phyloP scores from a whole-genome alignment of 139 green algal species.

The Volvox africanus region DNA sequence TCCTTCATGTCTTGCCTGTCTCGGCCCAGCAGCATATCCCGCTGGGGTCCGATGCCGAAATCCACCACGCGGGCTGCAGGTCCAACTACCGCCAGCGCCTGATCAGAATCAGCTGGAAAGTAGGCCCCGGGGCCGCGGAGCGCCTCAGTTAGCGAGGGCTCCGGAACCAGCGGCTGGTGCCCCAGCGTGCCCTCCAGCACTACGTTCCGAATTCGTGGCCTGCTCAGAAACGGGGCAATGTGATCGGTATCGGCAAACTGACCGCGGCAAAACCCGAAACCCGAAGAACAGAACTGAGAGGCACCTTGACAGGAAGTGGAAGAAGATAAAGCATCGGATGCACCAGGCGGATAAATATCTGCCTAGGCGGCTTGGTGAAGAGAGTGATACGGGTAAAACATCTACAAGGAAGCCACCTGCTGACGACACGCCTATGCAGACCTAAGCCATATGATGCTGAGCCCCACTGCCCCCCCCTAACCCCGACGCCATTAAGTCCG shows the following conservation, averaged over 20 bases:
- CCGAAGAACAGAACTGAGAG: too few species aligned
- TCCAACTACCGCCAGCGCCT: constrained; percentile 9
- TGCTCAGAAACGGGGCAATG: neutral
- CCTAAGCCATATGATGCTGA: too few species aligned
- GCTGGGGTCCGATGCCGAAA: neutral
- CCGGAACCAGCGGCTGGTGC: constrained; percentile 10
- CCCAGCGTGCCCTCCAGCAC: neutral
- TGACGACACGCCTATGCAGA: too few species aligned
- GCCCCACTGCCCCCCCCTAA: too few species aligned
- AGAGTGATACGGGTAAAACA: too few species aligned
- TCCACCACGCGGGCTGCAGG: constrained; percentile 4
- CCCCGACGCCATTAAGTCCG: neutral
- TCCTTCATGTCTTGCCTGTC: neutral
- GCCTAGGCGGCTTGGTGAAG: too few species aligned
- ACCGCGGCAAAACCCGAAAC: neutral
- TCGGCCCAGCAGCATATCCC: neutral
- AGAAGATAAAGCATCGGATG: too few species aligned
- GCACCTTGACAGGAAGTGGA: too few species aligned
- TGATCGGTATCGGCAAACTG: neutral
- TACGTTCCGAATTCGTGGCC: neutral
- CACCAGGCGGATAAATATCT: too few species aligned
- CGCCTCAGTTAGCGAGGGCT: constrained; percentile 1
- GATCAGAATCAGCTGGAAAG: neutral
- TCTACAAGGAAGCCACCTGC: too few species aligned
- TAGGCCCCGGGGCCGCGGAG: constrained; percentile 26